Evolutionary conservation across 2,329 filamentous ascomycete genomes (phyloP).

Genomic region (Colletotrichum cuscutae): DNA sequence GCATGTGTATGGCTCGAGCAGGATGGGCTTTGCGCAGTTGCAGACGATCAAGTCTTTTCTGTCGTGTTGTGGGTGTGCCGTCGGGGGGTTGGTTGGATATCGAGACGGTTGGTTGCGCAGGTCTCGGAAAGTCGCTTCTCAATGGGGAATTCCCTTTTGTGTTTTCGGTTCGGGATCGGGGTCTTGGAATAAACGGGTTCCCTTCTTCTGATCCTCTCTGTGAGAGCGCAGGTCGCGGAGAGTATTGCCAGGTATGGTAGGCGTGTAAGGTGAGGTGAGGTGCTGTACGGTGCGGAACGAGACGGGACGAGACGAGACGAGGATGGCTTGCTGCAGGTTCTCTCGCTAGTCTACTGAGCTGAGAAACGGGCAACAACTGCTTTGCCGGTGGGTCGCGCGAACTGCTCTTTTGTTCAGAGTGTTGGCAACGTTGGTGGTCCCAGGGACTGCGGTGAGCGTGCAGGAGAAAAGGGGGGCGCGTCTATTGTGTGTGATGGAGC

Average conservation of each 20-base stretch:
- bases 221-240: slow-evolving; percentile 13
- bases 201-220: neutral
- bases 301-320: slow-evolving; percentile 8
- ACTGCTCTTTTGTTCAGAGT: slow-evolving; percentile 7
- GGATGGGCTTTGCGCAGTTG: slow-evolving; percentile 19
- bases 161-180: slow-evolving; percentile 18
- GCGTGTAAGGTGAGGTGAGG: neutral
- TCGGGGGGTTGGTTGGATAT: slow-evolving; percentile 4
- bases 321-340: slow-evolving; percentile 32
- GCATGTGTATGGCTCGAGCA: slow-evolving; percentile 31
- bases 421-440: slow-evolving; percentile 10
- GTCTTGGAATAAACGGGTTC: slow-evolving; percentile 30
- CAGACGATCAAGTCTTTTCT: slow-evolving; percentile 7
- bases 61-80: slow-evolving; percentile 6
- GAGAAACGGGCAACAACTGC: slow-evolving; percentile 17
- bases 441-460: slow-evolving; percentile 30
- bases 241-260: slow-evolving; percentile 6
- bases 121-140: slow-evolving; percentile 34
- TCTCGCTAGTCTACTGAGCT: slow-evolving; percentile 21
- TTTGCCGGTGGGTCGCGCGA: slow-evolving; percentile 25
- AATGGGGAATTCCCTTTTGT: slow-evolving; percentile 8
- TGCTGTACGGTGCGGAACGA: neutral
- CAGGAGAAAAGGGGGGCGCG: slow-evolving; percentile 26
- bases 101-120: slow-evolving; percentile 34
- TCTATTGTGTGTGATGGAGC: slow-evolving; percentile 3